Evolutionary conservation across 768 basidiomycete genomes (phyloP), one percentile per base, ranked within the genome.

Genomic region (Sarcodon aspratus): DNA sequence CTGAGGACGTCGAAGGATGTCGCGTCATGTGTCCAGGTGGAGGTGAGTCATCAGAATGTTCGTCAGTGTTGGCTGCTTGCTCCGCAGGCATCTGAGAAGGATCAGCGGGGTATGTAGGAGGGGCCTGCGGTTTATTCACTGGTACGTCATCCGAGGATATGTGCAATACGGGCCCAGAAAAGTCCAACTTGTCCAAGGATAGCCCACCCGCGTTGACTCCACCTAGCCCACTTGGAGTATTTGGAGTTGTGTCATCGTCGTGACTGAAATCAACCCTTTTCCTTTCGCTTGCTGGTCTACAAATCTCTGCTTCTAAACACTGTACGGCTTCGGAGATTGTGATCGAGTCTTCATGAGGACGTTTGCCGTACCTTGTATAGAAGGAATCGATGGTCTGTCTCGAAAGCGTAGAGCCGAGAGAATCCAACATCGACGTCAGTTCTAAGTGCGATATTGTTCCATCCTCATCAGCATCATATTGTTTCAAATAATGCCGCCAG

Each of bases 341-440:
- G 33, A 99, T 66, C 56, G 90, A 83, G 51, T 82, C 93, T 17
- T 69, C 64, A 7, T 71, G 70, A 0, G 81, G 75, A 4, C 72
- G 66, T 63, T 88, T 90, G 49, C 74, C 74, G 57, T 72, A 75
- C 7, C 79, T 74, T 7, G 73, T 76, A 68, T 88, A 97, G 75
- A 95, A 97, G 11, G 74, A 74, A 55, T 85, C 74, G 50, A 96
- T 69, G 1, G 95, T 98, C 40, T 79, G 69, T 0, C 64, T 66
- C 7, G 85, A 86, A 45, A 98, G 76, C 0, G 95, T 98, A 3
- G 93, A 96, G 5, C 93, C 93, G 35, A 99, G 81, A 1, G 94
- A 95, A 67, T 97, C 95, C 38, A 99, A 82, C 88, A 97, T 93
- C 9, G 88, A 88, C 0, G 85, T 88, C 33, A 96, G 72, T 63